Evolutionary conservation across 2,329 filamentous ascomycete genomes (phyloP), one percentile per base, ranked within the genome.

Genomic region (Trichoderma sp.): DNA sequence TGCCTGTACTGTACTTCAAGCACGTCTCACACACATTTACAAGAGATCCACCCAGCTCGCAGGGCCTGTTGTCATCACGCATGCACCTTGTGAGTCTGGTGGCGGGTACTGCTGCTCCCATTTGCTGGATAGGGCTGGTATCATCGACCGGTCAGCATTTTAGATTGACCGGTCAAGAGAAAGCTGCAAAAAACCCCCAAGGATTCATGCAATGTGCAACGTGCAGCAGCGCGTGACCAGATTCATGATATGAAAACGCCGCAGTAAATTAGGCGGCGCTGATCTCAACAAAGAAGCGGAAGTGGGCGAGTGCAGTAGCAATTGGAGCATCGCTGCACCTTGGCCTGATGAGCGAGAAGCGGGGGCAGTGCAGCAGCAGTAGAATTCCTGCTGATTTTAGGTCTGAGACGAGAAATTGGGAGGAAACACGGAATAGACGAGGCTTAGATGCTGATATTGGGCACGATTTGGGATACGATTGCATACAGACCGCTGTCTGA

Each of bases 91-190:
- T 60, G 66, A 50, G 57, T 32, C 27, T 42, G 48, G 10, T 56
- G 37, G 37, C 29, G 19, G 22, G 13, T 25, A 17, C 29, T 39
- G 5, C 37, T 63, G 35, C 48, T 64, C 66, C 32, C 37, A 67
- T 67, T 67, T 67, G 66, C 66, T 57, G 50, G 50, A 39, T 37
- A 63, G 22, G 29, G 54, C 58, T 63, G 58, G 48, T 39, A 19
- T 25, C 54, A 50, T 52, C 37, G 22, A 67, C 59, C 66, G 66
- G 66, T 67, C 57, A 67, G 50, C 32, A 48, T 35, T 34, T 39
- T 66, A 66, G 39, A 58, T 50, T 58, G 53, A 58, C 63, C 53
- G 63, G 52, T 58, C 63, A 66, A 66, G 53, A 57, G 53, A 64
- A 34, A 22, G n/a, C 32, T 54, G 60, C 48, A 35, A 54, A 34